phyloP scores from a whole-genome alignment of 768 basidiomycete species.

The Agrocybe praecox region DNA sequence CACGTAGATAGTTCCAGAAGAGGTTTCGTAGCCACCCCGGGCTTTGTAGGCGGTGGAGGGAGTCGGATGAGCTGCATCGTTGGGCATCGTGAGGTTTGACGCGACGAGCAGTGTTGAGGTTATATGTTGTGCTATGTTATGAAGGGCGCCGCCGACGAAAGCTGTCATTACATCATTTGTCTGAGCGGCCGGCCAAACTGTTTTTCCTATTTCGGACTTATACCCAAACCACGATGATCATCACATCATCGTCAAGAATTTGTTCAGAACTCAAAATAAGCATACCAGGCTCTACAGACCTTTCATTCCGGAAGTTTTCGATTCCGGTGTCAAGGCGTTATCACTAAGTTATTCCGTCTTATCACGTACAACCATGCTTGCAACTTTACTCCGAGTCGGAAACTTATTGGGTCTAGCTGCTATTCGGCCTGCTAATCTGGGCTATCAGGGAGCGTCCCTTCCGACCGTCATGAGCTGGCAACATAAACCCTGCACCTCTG shows the following conservation, averaged over 20 bases:
- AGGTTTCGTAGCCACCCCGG: conserved; percentile 51
- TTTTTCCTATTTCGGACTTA: not conserved
- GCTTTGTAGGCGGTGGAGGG: conserved; percentile 23
- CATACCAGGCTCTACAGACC: no score
- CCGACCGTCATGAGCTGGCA: conserved; percentile 12
- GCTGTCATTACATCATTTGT: not conserved
- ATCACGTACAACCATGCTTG: not conserved
- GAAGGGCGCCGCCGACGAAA: not conserved
- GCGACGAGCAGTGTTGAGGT: conserved; percentile 3
- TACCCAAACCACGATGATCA: not conserved
- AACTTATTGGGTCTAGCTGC: not conserved
- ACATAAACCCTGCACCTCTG: not conserved
- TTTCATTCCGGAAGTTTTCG: not conserved
- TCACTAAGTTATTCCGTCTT: not conserved
- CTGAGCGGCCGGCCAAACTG: not conserved
- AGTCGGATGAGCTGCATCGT: not conserved
- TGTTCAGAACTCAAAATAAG: no score
- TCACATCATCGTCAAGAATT: no score
- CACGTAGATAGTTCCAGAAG: conserved; percentile 70
- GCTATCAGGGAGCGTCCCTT: conserved; percentile 5
- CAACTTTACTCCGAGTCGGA: conserved; percentile 6
- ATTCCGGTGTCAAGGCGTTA: not conserved
- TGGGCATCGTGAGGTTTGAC: conserved; percentile 1
- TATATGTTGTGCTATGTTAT: no score
- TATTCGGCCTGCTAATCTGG: conserved; percentile 9